A percentile compares a stretch with the other conserved stretches of the same genome.
Conservation (phyloP, 805 yeast genomes). For the Kregervanrija fluxuum region DNA sequence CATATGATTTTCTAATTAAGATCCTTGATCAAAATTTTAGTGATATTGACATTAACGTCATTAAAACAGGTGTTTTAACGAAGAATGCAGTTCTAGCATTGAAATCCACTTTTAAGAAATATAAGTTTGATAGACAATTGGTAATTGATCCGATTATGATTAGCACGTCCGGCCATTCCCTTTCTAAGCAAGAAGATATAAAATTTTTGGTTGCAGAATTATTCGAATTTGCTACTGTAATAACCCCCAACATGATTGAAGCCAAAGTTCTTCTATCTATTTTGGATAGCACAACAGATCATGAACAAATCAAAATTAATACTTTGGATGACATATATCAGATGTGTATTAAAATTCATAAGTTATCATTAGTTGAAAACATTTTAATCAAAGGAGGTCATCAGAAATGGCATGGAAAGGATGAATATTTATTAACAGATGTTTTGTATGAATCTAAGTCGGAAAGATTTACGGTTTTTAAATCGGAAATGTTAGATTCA, state of each 20-base stretch:
- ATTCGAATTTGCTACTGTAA: constrained; percentile 45
- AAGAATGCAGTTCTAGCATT: constrained; percentile 38
- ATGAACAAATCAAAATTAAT: not conserved
- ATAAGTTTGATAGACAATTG: constrained; percentile 18
- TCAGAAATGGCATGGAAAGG: constrained; percentile 5
- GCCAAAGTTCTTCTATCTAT: constrained; percentile 30
- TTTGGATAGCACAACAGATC: not conserved
- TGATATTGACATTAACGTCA: constrained; percentile 44
- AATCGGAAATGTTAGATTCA: constrained; percentile 6
- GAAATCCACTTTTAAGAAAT: constrained; percentile 25
- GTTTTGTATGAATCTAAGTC: constrained; percentile 5
- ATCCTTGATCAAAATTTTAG: constrained; percentile 9
- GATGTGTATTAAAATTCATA: constrained; percentile 2
- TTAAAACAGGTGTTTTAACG: constrained; percentile 78
- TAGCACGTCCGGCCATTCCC: constrained; percentile 65
- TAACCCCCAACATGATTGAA: constrained; percentile 75
- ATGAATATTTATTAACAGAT: constrained; percentile 4
- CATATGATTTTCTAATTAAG: not conserved
- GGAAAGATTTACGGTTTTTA: not conserved
- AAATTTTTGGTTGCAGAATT: constrained; percentile 29
- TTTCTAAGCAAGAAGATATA: constrained; percentile 36
- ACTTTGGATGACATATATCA: constrained; percentile 2
- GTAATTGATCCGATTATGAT: constrained; percentile 82
- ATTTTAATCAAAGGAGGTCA: constrained; percentile 21
- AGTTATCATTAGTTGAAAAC: constrained; percentile 2